Evolutionary conservation across 352 stramenopile genomes (phyloP), one percentile per base, ranked within the genome.

Genomic region (Globisporangium radiosum): DNA sequence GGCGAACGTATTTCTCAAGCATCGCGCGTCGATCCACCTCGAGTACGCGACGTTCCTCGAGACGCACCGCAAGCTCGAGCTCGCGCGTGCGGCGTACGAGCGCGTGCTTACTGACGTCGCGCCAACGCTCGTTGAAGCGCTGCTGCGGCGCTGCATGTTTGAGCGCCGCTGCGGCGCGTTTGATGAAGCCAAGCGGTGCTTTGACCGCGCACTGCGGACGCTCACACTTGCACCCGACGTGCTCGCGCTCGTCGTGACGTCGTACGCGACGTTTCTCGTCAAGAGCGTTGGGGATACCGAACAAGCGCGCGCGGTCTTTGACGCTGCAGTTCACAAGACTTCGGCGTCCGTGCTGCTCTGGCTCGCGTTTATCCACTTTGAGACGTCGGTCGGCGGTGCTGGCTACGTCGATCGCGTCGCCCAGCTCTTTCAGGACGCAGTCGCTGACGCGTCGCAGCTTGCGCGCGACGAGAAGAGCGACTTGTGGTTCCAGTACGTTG

Each of bases 1-100:
- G 0, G 72, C 87, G 36, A 70, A 62, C 11, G 72, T 88, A 17
- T 92, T 89, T 42, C 62, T 92, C 17, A 92, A 92, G 72, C 78
- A 85, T 36, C 80, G 83, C 7, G 72, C 75, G 14, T 78, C 70
- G 13, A 87, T 90, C 10, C 87, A 90, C 56, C 67, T 92, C 47
- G 83, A 89, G 47, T 87, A 90, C 57, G 83, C 83, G 2, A 54
- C 67, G 15, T 92, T 92, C 47, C 69, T 92, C 25, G 83, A 92
- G 48, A 64, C 70, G 1, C 65, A 90, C 48, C 55, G 71, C 8
- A 86, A 88, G 59, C 40, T 85, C 8, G 69, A 77, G 25, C 66
- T 69, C 37, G 80, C 81, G 33, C 63, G 78, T 47, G 62, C 72
- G 56, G 71, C 60, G 48, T 90, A 90, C 60, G 65, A 73, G 65